Percentiles rank a stretch among this genome's conserved stretches.
These are phyloP conservation scores for Trypanosoma theileri DNA, from an alignment of 208 protist species.

Conservation along the genomic window DNA sequence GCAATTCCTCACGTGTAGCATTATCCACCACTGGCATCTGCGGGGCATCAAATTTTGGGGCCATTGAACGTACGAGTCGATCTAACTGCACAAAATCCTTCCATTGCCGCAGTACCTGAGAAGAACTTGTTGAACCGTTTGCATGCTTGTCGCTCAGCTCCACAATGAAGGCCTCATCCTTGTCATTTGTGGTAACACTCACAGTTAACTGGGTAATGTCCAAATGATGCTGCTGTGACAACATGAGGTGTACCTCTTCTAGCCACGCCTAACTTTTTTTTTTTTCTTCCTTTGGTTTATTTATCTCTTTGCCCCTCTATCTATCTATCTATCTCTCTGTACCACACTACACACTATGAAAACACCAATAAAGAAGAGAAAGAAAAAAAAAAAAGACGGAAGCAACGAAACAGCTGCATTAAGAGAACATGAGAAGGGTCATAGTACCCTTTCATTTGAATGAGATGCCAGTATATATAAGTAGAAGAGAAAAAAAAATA, in stretches of 20 bases:
- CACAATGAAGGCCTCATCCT: constrained; percentile 12
- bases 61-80: constrained; percentile 43
- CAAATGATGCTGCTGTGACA: neutral
- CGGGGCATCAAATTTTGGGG: constrained; percentile 43
- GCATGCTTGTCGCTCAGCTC: neutral
- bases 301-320: neutral
- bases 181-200: constrained; percentile 1
- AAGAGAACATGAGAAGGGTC: neutral
- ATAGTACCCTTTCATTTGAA: too few relatives aligned
- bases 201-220: constrained; percentile 4
- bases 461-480: too few relatives aligned
- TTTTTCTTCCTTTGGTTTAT: neutral
- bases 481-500: too few relatives aligned
- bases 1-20: constrained; percentile 33
- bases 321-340: neutral
- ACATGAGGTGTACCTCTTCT: too few relatives aligned
- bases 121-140: constrained; percentile 17
- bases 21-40: constrained; percentile 24
- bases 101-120: constrained; percentile 38
- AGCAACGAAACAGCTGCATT: neutral
- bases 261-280: too few relatives aligned
- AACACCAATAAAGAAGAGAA: neutral
- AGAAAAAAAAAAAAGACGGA: neutral
- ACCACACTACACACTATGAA: neutral
- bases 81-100: constrained; percentile 46